These are phyloP conservation scores for Moelleriella libera DNA, from an alignment of 2,329 filamentous ascomycete species.

Conservation along the genomic window DNA sequence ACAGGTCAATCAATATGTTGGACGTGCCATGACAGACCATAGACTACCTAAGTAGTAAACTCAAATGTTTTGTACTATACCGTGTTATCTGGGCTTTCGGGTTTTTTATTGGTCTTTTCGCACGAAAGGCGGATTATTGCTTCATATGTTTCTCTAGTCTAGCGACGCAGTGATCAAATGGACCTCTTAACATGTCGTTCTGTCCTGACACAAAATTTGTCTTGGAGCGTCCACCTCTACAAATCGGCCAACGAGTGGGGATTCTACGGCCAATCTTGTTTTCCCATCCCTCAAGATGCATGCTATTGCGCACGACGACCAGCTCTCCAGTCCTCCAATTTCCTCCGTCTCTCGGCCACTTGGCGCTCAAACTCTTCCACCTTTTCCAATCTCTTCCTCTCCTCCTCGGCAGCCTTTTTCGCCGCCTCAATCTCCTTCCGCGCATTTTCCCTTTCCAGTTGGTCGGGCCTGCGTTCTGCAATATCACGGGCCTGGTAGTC, in stretches of 20 bases:
- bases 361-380: constrained; percentile 46
- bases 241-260: too few relatives aligned
- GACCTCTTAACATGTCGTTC: too few relatives aligned
- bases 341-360: constrained; percentile 34
- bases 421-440: constrained; percentile 47
- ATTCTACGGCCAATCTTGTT: too few relatives aligned
- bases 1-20: too few relatives aligned
- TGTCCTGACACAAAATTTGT: too few relatives aligned
- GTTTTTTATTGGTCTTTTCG: neutral
- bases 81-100: neutral
- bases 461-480: constrained; percentile 71
- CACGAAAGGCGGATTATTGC: too few relatives aligned
- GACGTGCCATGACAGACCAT: too few relatives aligned
- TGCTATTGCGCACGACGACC: constrained; percentile 12
- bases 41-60: too few relatives aligned
- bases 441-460: constrained; percentile 61
- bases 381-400: constrained; percentile 37
- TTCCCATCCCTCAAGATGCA: neutral
- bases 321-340: constrained; percentile 31
- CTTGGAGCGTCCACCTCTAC: too few relatives aligned
- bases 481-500: constrained; percentile 93
- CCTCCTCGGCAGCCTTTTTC: constrained; percentile 33
- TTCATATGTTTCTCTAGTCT: neutral
- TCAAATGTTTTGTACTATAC: neutral
- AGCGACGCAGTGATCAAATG: neutral